A percentile compares a stretch with the other conserved stretches of the same genome.
phyloP scores from a whole-genome alignment of 2,329 filamentous ascomycete species.

The Myrmaecium sp. region DNA sequence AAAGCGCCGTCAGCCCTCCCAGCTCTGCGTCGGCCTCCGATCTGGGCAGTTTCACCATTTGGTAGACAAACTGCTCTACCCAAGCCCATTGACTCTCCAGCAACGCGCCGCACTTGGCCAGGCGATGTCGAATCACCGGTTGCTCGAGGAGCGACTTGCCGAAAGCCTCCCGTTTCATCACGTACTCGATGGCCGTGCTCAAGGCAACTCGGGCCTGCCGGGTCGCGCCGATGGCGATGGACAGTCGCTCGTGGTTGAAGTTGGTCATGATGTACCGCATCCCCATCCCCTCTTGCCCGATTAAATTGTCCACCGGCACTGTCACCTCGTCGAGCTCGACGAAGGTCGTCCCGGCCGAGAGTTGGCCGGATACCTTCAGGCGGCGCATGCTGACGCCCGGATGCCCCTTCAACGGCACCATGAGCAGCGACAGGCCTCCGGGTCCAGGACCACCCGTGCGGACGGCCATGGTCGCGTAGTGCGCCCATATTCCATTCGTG shows the following conservation, averaged over 20 bases:
- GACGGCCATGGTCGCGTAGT: constrained; percentile 55
- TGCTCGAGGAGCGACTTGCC: constrained; percentile 55
- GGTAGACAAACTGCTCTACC: constrained; percentile 55
- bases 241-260: constrained; percentile 63
- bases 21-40: constrained; percentile 45
- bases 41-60: constrained; percentile 44
- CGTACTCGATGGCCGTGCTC: constrained; percentile 42
- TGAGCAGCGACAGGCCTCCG: constrained; percentile 45
- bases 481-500: constrained; percentile 54
- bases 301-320: constrained; percentile 52
- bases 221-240: constrained; percentile 47
- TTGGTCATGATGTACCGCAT: constrained; percentile 65
- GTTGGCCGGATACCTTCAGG: constrained; percentile 48
- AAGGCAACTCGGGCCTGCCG: constrained; percentile 46
- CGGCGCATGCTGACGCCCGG: constrained; percentile 51
- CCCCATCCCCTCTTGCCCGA: constrained; percentile 51
- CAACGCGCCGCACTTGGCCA: constrained; percentile 51
- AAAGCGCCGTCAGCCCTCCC: constrained; percentile 54
- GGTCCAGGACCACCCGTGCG: constrained; percentile 51
- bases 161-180: constrained; percentile 49
- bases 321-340: constrained; percentile 62
- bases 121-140: constrained; percentile 54
- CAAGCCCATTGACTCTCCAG: constrained; percentile 56
- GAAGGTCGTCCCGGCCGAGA: constrained; percentile 52
- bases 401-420: constrained; percentile 52